Base-by-base conservation (phyloP, 2,329 filamentous ascomycete species). In the Eutypa lata region DNA sequence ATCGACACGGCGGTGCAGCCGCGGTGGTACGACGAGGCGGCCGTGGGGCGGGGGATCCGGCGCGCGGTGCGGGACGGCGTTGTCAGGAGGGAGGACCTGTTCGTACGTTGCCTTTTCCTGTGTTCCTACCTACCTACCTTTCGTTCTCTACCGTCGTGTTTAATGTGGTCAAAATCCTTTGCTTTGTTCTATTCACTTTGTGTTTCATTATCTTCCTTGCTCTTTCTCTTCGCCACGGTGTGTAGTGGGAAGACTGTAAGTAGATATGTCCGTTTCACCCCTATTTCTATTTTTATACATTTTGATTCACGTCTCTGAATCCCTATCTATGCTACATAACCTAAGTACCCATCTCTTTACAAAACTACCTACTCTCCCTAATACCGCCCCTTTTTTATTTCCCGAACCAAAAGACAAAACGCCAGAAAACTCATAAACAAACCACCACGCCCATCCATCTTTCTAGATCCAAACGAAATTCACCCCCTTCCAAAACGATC, bases 1-100 rank as follows among this genome's bases (percentile, higher is more conserved):
- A 73, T 94, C 54, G 90, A 94, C 65, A 93, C 90, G 0, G 89
- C 89, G 10, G 88, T 87, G 16, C 88, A 91, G 69, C 89, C 89
- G 2, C 82, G 82, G 55, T 89, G 93, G 71, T 94, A 94, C 68
- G 80, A 85, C 58, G 90, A 95, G 69, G 73, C 80, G 50, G 76
- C 88, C 7, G 87, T 90, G 1, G 89, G 84, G 2, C 76, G 81
- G 24, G 90, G 86, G 2, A 76, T 94, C 47, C 76, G 81, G 53
- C 75, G 76, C 51, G 84, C 85, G 35, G 78, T 90, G 49, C 61
- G 70, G 7, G 79, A 85, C 31, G 82, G 82, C 2, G 68, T 81
- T n/a, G 72, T 89, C 46, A 77, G 64, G 47, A 75, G 84, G 53
- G 69, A 77, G 45, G 81, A 88, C 33, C 62, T 93, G 46, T 90